A percentile compares a stretch with the other conserved stretches of the same genome.
Conservation (phyloP, 768 basidiomycete genomes). For the Artomyces pyxidatus region DNA sequence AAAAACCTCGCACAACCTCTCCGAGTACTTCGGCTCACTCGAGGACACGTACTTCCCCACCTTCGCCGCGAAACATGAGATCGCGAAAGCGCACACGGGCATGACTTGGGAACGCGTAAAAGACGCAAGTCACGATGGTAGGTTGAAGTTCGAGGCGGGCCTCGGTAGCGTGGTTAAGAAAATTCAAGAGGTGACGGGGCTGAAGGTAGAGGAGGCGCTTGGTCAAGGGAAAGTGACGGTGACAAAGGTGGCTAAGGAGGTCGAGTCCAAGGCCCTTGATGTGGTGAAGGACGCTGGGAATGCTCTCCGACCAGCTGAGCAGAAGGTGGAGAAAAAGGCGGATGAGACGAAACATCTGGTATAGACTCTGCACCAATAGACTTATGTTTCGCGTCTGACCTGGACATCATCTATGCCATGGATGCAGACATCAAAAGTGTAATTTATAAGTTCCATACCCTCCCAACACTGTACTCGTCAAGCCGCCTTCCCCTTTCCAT, state of each 20-base stretch:
- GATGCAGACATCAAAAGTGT: too few relatives aligned
- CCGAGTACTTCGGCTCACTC: slow-evolving; percentile 52
- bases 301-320: neutral
- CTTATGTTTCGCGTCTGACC: too few relatives aligned
- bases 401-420: too few relatives aligned
- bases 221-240: slow-evolving; percentile 2
- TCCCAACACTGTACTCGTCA: neutral
- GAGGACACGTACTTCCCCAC: slow-evolving; percentile 67
- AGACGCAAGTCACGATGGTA: slow-evolving; percentile 40
- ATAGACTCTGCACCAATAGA: slow-evolving; percentile 1
- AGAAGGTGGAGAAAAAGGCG: neutral
- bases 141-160: slow-evolving; percentile 35
- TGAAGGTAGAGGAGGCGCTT: slow-evolving; percentile 33
- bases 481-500: neutral
- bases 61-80: slow-evolving; percentile 58
- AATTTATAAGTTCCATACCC: too few relatives aligned
- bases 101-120: slow-evolving; percentile 54
- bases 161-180: slow-evolving; percentile 40
- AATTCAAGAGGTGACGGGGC: slow-evolving; percentile 62
- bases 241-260: neutral
- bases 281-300: neutral
- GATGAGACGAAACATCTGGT: slow-evolving; percentile 6
- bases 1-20: slow-evolving; percentile 64
- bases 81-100: slow-evolving; percentile 48
- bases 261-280: neutral